phyloP scores from a whole-genome alignment of 2,329 filamentous ascomycete genomes.

The Plectosphaerella plurivora region DNA sequence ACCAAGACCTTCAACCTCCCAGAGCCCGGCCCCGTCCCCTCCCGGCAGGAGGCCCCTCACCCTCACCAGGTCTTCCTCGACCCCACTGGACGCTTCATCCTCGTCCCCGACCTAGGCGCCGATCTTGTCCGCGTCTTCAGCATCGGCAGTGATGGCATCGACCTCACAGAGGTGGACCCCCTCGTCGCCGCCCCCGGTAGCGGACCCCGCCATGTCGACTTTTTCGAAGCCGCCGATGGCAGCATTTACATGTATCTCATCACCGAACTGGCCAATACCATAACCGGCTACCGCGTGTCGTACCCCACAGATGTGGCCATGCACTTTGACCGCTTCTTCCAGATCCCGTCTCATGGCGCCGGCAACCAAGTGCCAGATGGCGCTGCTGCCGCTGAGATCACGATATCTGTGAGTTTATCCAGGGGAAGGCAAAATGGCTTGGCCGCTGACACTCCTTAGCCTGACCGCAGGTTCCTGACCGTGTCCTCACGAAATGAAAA shows the following conservation, averaged over 20 bases:
- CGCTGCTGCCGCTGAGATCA: conserved; percentile 50
- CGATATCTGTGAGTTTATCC: conserved; percentile 48
- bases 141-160: conserved; percentile 43
- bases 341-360: conserved; percentile 42
- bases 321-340: conserved; percentile 41
- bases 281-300: conserved; percentile 51
- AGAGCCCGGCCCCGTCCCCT: conserved; percentile 29
- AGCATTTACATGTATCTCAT: conserved; percentile 55
- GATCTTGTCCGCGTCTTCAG: conserved; percentile 56
- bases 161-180: conserved; percentile 31
- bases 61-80: conserved; percentile 64
- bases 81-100: conserved; percentile 57
- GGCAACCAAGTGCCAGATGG: conserved; percentile 32
- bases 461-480: conserved; percentile 58
- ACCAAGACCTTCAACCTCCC: conserved; percentile 33
- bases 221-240: conserved; percentile 35
- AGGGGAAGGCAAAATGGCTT: background rate
- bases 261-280: conserved; percentile 55
- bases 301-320: conserved; percentile 41
- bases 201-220: conserved; percentile 63
- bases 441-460: conserved; percentile 27
- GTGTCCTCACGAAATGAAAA: conserved; percentile 64
- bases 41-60: conserved; percentile 54
- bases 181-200: conserved; percentile 43
- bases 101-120: conserved; percentile 63